Evolutionary conservation across 177 flowering plant species (phyloP), one percentile per base, ranked within the genome.

Genomic region (Vitis hybrid): DNA sequence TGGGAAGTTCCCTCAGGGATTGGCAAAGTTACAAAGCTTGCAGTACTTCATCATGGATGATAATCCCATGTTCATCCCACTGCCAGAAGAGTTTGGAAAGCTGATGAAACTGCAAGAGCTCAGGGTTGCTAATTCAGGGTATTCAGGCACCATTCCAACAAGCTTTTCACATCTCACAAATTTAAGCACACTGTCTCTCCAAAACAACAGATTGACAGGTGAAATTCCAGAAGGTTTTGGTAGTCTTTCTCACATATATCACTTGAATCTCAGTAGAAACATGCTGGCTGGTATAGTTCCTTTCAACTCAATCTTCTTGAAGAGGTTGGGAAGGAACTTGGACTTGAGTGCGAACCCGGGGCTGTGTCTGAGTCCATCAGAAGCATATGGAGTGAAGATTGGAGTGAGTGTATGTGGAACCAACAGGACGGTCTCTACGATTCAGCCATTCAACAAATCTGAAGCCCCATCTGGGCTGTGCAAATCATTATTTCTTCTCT

Each of bases 21-120:
- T 93, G 14, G 60, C 46, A 3, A 84, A 80, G 71, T 66, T 93
- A 59, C 83, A 83, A 55, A 87, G 63, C 74, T 76, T 93, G 65
- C 88, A 92, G 77, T 93, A 91, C 74, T 86, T 91, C 57, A 73
- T 93, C 16, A 88, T 89, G 96, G 98, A 91, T 71, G 85, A 85
- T 52, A 93, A 93, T 72, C 94, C 94, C 9, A 86, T 91, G 89
- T 81, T 67, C 72, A 74, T 81, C 4, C 69, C 85, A 10, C 69
- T 93, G 52, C 92, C 97, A 11, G n/a, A 40, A 35, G 87, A 82
- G 54, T 70, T 93, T 64, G 87, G 93, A 3, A 75, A 68, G 67
- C 70, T 93, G 52, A 69, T 77, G 72, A 91, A 82, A 60, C 80
- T 93, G 8, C 91, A 91, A 79, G 98, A 90, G 57, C 87, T 92